phyloP scores from a whole-genome alignment of 129 eudicot genomes.

The Tagetes erecta region DNA sequence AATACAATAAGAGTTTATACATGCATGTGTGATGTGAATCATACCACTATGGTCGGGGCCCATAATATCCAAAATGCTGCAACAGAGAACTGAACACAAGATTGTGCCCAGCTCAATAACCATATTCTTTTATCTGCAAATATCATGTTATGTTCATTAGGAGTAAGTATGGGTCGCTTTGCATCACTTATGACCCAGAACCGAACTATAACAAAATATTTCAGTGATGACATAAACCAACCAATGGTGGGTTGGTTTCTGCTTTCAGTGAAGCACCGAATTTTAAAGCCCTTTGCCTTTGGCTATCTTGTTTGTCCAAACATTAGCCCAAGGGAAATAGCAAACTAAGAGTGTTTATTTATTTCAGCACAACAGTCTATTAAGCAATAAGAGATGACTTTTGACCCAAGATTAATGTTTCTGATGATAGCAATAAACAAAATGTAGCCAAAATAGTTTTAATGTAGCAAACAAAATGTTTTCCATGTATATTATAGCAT shows the following conservation, averaged over 20 bases:
- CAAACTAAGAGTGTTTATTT: background rate
- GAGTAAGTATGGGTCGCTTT: background rate
- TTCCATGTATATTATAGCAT: no score
- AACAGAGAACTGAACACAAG: conserved; percentile 69
- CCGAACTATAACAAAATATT: background rate
- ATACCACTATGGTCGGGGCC: conserved; percentile 95
- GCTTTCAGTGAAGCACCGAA: background rate
- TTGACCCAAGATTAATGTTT: background rate
- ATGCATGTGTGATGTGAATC: conserved; percentile 18
- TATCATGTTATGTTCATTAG: background rate
- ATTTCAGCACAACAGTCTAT: background rate
- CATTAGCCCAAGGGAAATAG: background rate
- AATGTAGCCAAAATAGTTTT: background rate
- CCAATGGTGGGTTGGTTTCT: background rate
- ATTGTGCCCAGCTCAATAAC: conserved; percentile 83
- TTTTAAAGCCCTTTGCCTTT: background rate
- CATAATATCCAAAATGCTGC: conserved; percentile 86
- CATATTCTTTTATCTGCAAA: conserved; percentile 84
- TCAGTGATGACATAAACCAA: background rate
- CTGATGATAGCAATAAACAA: background rate
- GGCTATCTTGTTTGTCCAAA: background rate
- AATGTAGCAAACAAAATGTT: no score
- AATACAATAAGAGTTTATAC: background rate
- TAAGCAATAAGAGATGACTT: background rate
- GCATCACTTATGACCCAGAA: background rate